phyloP scores from a whole-genome alignment of 768 basidiomycete species.

The Ramaria rubella region DNA sequence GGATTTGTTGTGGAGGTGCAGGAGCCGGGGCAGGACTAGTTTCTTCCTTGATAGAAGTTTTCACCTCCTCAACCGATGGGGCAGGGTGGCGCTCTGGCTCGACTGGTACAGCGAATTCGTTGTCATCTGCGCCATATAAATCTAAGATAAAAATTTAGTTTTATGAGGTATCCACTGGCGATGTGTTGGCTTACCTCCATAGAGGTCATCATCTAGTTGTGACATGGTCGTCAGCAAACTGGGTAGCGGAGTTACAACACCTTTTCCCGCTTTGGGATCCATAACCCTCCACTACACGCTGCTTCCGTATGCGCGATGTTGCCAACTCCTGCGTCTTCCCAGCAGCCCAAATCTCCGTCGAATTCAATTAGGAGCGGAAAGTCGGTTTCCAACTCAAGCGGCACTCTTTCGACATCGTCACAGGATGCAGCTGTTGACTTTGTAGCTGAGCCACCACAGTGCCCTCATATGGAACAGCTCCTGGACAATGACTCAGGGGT shows the following conservation, averaged over 20 bases:
- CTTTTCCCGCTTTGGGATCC: background rate
- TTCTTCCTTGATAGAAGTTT: constrained; percentile 20
- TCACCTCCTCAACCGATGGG: constrained; percentile 14
- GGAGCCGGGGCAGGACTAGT: constrained; percentile 15
- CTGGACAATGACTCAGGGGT: constrained; percentile 17
- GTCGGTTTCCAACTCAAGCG: background rate
- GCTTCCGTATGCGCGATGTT: background rate
- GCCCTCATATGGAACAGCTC: constrained; percentile 1
- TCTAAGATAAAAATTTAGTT: constrained; percentile 34
- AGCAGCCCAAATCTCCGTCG: constrained; percentile 4
- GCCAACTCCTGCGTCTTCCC: constrained; percentile 5
- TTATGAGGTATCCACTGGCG: background rate
- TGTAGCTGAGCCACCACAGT: background rate
- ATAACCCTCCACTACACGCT: background rate
- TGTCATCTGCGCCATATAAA: constrained; percentile 60
- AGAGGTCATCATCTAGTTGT: constrained; percentile 84
- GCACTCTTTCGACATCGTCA: background rate
- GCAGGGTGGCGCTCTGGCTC: constrained; percentile 22
- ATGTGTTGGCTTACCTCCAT: constrained; percentile 56
- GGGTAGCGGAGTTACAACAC: background rate
- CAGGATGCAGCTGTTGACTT: background rate
- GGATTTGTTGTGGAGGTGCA: constrained; percentile 1
- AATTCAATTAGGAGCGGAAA: background rate
- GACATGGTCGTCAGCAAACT: constrained; percentile 35
- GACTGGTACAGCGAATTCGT: constrained; percentile 48